These are phyloP conservation scores for Hyphopichia homilentoma DNA, from an alignment of 805 yeast genomes.

Conservation along the genomic window DNA sequence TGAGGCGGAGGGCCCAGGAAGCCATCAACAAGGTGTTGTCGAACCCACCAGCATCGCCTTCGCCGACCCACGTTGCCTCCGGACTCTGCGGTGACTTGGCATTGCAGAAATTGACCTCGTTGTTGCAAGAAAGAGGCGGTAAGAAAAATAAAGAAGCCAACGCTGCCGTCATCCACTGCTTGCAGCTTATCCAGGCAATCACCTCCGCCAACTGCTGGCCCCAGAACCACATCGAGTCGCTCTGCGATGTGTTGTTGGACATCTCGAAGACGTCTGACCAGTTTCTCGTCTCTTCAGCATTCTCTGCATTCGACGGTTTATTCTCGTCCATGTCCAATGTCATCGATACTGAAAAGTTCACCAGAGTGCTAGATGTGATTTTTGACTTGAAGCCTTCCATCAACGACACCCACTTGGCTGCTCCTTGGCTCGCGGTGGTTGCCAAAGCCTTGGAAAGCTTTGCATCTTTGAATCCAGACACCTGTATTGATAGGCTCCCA, in stretches of 20 bases:
- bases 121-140: slow-evolving; percentile 34
- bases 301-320: slow-evolving; percentile 77
- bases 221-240: slow-evolving; percentile 54
- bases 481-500: slow-evolving; percentile 56
- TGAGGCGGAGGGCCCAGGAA: slow-evolving; percentile 91
- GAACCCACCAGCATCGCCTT: slow-evolving; percentile 73
- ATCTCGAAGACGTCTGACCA: slow-evolving; percentile 83
- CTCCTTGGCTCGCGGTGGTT: slow-evolving; percentile 92
- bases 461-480: slow-evolving; percentile 29
- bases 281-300: slow-evolving; percentile 75
- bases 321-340: slow-evolving; percentile 62
- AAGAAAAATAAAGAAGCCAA: slow-evolving; percentile 47
- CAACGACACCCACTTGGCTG: slow-evolving; percentile 81
- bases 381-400: slow-evolving; percentile 77
- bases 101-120: slow-evolving; percentile 47
- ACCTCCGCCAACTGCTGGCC: slow-evolving; percentile 86
- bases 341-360: slow-evolving; percentile 60
- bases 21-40: slow-evolving; percentile 64
- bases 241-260: slow-evolving; percentile 74
- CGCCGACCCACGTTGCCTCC: slow-evolving; percentile 77
- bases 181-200: slow-evolving; percentile 72
- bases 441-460: slow-evolving; percentile 65
- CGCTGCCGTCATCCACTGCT: slow-evolving; percentile 63
- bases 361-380: slow-evolving; percentile 63
- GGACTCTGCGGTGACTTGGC: slow-evolving; percentile 64